Evolutionary conservation across 306 rosid species (phyloP).

Genomic region (Mimosa bimucronata): DNA sequence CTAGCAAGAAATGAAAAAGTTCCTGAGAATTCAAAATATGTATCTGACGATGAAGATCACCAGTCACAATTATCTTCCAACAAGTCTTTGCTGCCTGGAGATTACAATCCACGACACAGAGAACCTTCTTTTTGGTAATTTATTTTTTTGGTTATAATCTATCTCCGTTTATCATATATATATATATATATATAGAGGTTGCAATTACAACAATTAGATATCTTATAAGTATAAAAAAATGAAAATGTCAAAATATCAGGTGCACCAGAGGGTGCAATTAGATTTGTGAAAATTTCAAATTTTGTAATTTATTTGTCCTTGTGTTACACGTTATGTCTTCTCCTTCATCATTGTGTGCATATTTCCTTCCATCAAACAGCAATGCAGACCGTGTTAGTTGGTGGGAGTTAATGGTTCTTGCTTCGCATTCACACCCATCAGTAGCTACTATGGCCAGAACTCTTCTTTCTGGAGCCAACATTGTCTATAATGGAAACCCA

Average conservation of each 20-base stretch:
- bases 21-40: slow-evolving; percentile 35
- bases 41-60: slow-evolving; percentile 39
- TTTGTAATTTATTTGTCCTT: neutral
- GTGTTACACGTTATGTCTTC: neutral
- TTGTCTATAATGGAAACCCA: slow-evolving; percentile 90
- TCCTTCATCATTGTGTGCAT: neutral
- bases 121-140: slow-evolving; percentile 86
- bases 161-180: neutral
- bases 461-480: slow-evolving; percentile 88
- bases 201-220: no score
- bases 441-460: slow-evolving; percentile 91
- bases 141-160: slow-evolving; percentile 25
- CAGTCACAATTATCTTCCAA: slow-evolving; percentile 47
- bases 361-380: slow-evolving; percentile 51
- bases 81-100: slow-evolving; percentile 71
- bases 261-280: neutral
- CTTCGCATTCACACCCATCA: slow-evolving; percentile 92
- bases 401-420: slow-evolving; percentile 91
- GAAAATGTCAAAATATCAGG: no score
- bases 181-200: neutral
- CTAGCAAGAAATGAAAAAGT: slow-evolving; percentile 48
- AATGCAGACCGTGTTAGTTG: slow-evolving; percentile 89
- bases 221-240: neutral
- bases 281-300: neutral
- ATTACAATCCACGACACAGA: slow-evolving; percentile 80